Percentiles rank a stretch among this genome's conserved stretches.
Conservation (phyloP, 148 eudicot genomes). For the Silene conica region DNA sequence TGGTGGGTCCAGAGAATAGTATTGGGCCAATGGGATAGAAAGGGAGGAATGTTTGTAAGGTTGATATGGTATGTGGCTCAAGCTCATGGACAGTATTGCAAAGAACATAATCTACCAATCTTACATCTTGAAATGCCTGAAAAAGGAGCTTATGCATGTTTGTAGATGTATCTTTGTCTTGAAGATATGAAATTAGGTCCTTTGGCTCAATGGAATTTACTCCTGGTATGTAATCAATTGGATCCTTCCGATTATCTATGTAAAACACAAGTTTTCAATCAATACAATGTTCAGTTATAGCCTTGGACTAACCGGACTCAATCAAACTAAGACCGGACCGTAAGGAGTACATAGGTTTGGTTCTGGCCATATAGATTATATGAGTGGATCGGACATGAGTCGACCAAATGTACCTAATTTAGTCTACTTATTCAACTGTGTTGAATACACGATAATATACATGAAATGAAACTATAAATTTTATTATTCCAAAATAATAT, state of each 20-base stretch:
- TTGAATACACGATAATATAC: too few relatives aligned
- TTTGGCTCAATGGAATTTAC: slow-evolving; percentile 45
- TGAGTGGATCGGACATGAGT: too few relatives aligned
- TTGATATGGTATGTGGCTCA: slow-evolving; percentile 26
- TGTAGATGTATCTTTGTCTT: slow-evolving; percentile 31
- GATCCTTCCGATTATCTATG: slow-evolving; percentile 44
- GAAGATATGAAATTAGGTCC: slow-evolving; percentile 63
- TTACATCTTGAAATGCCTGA: slow-evolving; percentile 31
- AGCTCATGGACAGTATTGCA: slow-evolving; percentile 34
- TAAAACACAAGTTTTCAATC: neutral
- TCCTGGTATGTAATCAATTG: slow-evolving; percentile 75
- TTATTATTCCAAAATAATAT: too few relatives aligned
- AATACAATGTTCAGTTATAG: too few relatives aligned
- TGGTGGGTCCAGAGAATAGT: slow-evolving; percentile 33
- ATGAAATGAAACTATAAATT: too few relatives aligned
- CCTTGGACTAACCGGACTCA: too few relatives aligned
- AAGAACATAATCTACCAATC: slow-evolving; percentile 28
- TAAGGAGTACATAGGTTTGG: too few relatives aligned
- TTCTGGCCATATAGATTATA: too few relatives aligned
- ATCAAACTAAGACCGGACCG: too few relatives aligned
- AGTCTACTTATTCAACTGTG: too few relatives aligned
- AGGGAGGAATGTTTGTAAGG: slow-evolving; percentile 26
- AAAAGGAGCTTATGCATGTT: slow-evolving; percentile 47
- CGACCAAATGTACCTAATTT: too few relatives aligned
- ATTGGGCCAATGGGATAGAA: slow-evolving; percentile 53